Percentiles rank a stretch among this genome's conserved stretches.
Evolutionary conservation across 257 asterid species (phyloP).

Genomic region (Asclepias syriaca): DNA sequence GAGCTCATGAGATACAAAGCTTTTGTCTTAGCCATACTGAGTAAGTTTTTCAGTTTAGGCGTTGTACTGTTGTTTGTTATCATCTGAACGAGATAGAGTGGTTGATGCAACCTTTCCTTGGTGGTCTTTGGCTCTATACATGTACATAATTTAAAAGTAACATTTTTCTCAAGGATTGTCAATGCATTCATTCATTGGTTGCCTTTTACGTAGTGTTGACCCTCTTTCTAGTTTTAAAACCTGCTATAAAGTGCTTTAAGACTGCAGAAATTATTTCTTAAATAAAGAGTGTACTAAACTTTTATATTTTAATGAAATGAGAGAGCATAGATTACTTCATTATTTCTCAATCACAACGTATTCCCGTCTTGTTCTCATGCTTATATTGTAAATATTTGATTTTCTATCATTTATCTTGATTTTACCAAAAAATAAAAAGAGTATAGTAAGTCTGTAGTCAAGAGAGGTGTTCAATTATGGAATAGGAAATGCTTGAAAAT

Average conservation of each 20-base stretch:
- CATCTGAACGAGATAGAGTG: background rate
- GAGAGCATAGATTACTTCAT: background rate
- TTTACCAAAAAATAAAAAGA: background rate
- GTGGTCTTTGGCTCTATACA: background rate
- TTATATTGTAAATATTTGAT: background rate
- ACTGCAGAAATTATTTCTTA: background rate
- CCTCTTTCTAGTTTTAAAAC: background rate
- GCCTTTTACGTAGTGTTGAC: background rate
- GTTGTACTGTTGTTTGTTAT: background rate
- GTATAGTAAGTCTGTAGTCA: background rate
- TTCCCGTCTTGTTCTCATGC: background rate
- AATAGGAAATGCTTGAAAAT: background rate
- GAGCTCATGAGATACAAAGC: conserved; percentile 83
- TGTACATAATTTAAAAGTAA: background rate
- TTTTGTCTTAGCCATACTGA: conserved; percentile 96
- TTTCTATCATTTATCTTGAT: background rate
- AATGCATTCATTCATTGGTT: background rate
- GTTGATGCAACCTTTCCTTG: background rate
- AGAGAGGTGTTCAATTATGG: background rate
- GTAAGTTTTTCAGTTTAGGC: conserved; percentile 38
- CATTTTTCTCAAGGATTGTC: background rate
- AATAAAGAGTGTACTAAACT: background rate
- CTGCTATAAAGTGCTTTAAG: background rate
- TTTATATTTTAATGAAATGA: background rate
- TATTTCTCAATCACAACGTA: too few relatives aligned